Evolutionary conservation across 2,329 filamentous ascomycete genomes (phyloP).

Genomic region (Neospermospora avenae): DNA sequence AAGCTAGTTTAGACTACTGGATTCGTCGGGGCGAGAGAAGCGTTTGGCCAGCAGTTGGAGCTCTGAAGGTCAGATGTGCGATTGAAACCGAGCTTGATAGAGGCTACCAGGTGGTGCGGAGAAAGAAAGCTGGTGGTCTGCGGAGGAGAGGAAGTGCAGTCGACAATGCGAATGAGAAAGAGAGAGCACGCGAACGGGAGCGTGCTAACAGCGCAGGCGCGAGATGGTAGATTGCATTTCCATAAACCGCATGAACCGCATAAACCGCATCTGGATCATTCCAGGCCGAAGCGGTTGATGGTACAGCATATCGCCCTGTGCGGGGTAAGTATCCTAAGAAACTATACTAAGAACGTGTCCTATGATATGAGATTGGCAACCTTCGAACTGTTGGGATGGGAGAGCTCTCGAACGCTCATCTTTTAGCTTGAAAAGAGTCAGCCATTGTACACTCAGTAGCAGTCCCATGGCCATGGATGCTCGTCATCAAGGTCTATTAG

Average conservation of each 20-base stretch:
- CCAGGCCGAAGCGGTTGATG: too few relatives aligned
- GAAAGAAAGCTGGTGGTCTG: conserved; percentile 39
- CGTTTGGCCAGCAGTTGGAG: conserved; percentile 86
- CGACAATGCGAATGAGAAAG: conserved; percentile 28
- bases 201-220: conserved; percentile 30
- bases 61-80: conserved; percentile 75
- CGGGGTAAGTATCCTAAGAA: not conserved
- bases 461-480: not conserved
- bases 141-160: conserved; percentile 34
- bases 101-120: conserved; percentile 76
- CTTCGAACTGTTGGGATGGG: not conserved
- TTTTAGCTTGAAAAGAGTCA: not conserved
- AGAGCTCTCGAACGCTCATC: not conserved
- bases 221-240: not conserved
- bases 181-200: conserved; percentile 26
- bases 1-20: conserved; percentile 77
- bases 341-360: not conserved
- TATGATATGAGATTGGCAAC: not conserved
- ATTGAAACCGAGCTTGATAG: conserved; percentile 86
- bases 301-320: not conserved
- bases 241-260: too few relatives aligned
- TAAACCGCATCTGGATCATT: too few relatives aligned
- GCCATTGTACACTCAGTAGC: not conserved
- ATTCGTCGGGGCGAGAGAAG: conserved; percentile 78
- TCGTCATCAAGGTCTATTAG: not conserved